These are phyloP conservation scores for Leishmania turanica DNA, from an alignment of 208 protist genomes.

Conservation along the genomic window DNA sequence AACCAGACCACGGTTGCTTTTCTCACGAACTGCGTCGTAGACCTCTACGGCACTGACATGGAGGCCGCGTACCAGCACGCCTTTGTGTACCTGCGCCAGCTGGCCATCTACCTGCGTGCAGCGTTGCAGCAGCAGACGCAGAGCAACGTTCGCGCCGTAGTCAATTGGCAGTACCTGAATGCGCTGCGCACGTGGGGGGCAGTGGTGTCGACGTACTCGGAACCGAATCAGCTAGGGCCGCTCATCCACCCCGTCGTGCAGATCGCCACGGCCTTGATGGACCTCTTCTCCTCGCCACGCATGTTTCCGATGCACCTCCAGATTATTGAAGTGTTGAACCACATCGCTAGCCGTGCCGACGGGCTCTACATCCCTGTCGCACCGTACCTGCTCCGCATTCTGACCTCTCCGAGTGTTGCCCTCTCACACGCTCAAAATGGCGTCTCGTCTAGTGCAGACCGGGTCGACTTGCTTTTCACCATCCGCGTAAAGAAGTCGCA, in stretches of 20 bases:
- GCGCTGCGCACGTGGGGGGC: conserved; percentile 93
- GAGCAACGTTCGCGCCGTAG: conserved; percentile 93
- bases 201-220: conserved; percentile 87
- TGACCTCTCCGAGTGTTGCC: conserved; percentile 85
- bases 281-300: conserved; percentile 91
- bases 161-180: conserved; percentile 98
- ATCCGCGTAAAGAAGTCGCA: conserved; percentile 92
- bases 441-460: conserved; percentile 38
- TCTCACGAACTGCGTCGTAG: conserved; percentile 94
- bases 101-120: conserved; percentile 96
- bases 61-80: conserved; percentile 94
- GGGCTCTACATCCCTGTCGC: conserved; percentile 93
- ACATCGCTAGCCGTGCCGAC: conserved; percentile 84
- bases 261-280: conserved; percentile 84
- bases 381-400: conserved; percentile 93
- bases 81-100: conserved; percentile 98
- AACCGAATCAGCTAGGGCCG: conserved; percentile 83
- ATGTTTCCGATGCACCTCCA: conserved; percentile 97
- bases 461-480: conserved; percentile 84
- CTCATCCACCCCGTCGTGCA: conserved; percentile 95
- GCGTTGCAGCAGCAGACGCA: conserved; percentile 92
- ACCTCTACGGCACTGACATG: conserved; percentile 95
- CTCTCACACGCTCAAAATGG: conserved; percentile 45
- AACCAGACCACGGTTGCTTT: conserved; percentile 87
- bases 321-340: conserved; percentile 92